Percentiles rank a stretch among this genome's conserved stretches.
Conservation (phyloP, 176 grass and related monocot genomes). For the Zoysia japonica region DNA sequence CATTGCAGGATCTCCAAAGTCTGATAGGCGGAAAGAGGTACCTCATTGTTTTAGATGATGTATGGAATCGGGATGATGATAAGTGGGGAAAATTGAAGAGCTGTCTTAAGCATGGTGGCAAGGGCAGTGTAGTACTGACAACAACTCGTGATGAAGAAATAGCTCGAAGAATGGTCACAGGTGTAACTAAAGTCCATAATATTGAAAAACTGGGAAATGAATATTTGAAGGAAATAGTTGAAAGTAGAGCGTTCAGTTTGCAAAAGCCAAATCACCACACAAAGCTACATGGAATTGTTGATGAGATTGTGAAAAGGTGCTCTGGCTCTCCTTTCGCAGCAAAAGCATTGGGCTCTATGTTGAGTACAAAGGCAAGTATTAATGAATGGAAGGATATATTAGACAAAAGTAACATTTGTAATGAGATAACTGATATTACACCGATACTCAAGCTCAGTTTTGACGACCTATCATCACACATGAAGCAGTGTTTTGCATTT, state of each 20-base stretch:
- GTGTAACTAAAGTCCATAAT: not conserved
- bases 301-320: not conserved
- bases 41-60: constrained; percentile 51
- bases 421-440: not conserved
- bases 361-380: constrained; percentile 12
- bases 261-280: not conserved
- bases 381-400: constrained; percentile 20
- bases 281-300: not conserved
- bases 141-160: constrained; percentile 32
- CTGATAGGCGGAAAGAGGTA: constrained; percentile 20
- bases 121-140: constrained; percentile 32
- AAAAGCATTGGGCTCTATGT: constrained; percentile 15
- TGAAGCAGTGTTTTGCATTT: constrained; percentile 31
- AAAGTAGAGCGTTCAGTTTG: constrained; percentile 34
- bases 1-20: not conserved
- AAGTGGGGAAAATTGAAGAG: constrained; percentile 36
- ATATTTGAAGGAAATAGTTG: constrained; percentile 19
- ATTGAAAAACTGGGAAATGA: not conserved
- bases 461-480: not conserved
- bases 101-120: not conserved
- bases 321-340: constrained; percentile 23
- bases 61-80: constrained; percentile 23
- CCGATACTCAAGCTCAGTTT: constrained; percentile 14
- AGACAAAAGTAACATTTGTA: not conserved
- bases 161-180: not conserved